Evolutionary conservation across 2,329 filamentous ascomycete genomes (phyloP).

Genomic region (Ceratocystis cubensis): DNA sequence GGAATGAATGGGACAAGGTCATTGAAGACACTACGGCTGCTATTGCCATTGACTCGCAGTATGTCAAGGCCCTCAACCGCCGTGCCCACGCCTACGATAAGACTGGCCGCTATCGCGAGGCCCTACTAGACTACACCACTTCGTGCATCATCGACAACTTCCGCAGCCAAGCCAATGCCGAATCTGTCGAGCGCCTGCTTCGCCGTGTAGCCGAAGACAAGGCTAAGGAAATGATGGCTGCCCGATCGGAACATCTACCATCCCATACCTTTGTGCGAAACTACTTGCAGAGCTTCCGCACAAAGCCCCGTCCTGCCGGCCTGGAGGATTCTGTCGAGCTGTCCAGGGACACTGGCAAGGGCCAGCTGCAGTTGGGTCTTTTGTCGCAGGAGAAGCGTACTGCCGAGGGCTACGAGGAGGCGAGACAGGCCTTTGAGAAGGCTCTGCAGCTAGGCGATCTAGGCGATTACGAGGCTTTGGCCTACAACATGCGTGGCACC

Average conservation of each 20-base stretch:
- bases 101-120: constrained; percentile 79
- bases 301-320: constrained; percentile 64
- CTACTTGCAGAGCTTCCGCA: constrained; percentile 96
- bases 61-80: constrained; percentile 95
- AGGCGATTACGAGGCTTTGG: constrained; percentile 73
- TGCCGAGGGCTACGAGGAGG: constrained; percentile 81
- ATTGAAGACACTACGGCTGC: constrained; percentile 94
- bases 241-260: constrained; percentile 76
- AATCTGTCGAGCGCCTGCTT: constrained; percentile 80
- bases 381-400: constrained; percentile 74
- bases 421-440: constrained; percentile 72
- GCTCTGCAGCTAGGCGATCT: constrained; percentile 72
- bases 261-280: constrained; percentile 96
- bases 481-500: constrained; percentile 92
- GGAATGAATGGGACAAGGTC: constrained; percentile 87
- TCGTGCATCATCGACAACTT: constrained; percentile 99
- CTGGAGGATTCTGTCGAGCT: constrained; percentile 74
- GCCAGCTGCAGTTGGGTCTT: constrained; percentile 73
- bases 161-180: constrained; percentile 77
- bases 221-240: constrained; percentile 76
- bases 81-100: constrained; percentile 95
- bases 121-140: constrained; percentile 91
- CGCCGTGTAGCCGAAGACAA: constrained; percentile 96
- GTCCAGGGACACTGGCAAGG: constrained; percentile 64
- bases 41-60: constrained; percentile 84